Conservation (phyloP, 2,329 filamentous ascomycete species). For the Aureobasidium uvarum region DNA sequence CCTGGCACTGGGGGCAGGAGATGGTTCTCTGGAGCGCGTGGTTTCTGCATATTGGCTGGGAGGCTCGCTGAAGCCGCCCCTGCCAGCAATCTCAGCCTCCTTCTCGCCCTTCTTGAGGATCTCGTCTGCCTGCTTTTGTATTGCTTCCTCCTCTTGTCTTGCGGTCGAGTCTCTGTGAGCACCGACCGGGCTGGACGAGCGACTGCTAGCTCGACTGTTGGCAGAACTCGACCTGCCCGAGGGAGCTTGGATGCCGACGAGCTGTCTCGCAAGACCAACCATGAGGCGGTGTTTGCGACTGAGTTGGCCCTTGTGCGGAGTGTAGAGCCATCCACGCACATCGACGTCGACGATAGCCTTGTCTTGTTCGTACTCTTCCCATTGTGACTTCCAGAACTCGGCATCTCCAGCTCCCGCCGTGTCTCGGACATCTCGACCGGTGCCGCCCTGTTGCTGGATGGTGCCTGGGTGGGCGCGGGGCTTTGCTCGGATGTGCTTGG, state of each 20-base stretch:
- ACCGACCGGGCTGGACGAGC: conserved; percentile 42
- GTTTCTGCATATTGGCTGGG: conserved; percentile 52
- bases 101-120: conserved; percentile 70
- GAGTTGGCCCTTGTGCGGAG: conserved; percentile 79
- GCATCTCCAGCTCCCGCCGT: conserved; percentile 56
- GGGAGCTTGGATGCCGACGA: conserved; percentile 81
- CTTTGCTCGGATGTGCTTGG: conserved; percentile 60
- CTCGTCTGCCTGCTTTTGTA: conserved; percentile 70
- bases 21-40: conserved; percentile 37
- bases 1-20: conserved; percentile 29
- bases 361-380: conserved; percentile 76
- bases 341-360: conserved; percentile 90
- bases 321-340: conserved; percentile 92
- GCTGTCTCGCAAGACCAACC: conserved; percentile 78
- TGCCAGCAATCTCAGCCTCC: conserved; percentile 67
- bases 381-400: conserved; percentile 75
- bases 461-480: conserved; percentile 40
- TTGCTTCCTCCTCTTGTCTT: conserved; percentile 61
- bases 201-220: conserved; percentile 43
- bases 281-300: conserved; percentile 82
- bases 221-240: conserved; percentile 43
- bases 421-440: conserved; percentile 46
- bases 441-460: conserved; percentile 42
- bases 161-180: conserved; percentile 37
- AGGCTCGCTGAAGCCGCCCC: conserved; percentile 70